A percentile compares a stretch with the other conserved stretches of the same genome.
Evolutionary conservation across 106 monocot species (phyloP).

Genomic region (Gastrodia elata): DNA sequence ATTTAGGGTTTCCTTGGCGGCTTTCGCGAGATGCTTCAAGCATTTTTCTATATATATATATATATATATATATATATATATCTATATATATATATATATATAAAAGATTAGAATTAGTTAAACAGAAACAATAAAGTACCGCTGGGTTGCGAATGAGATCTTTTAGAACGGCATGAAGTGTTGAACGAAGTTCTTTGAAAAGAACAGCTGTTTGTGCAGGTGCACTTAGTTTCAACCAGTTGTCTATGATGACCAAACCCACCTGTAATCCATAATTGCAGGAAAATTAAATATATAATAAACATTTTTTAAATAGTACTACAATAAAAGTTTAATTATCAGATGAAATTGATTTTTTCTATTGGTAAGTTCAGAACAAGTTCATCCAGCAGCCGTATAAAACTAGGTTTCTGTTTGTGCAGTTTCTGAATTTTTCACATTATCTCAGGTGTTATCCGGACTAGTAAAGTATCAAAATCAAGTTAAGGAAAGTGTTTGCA

Average conservation of each 20-base stretch:
- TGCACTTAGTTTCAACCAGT: conserved; percentile 86
- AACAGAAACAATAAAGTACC: conserved; percentile 27
- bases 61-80: too few relatives aligned
- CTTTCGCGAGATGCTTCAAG: too few relatives aligned
- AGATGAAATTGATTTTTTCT: not conserved
- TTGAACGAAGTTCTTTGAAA: conserved; percentile 87
- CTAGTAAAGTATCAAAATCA: not conserved
- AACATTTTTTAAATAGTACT: not conserved
- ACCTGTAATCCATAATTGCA: conserved; percentile 27
- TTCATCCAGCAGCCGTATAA: not conserved
- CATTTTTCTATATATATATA: too few relatives aligned
- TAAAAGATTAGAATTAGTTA: not conserved
- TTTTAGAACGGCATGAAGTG: conserved; percentile 78
- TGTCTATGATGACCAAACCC: conserved; percentile 67
- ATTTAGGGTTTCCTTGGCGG: too few relatives aligned
- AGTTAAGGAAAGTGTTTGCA: not conserved
- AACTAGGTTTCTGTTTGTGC: not conserved
- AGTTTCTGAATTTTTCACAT: not conserved
- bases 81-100: not conserved
- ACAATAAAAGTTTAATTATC: not conserved
- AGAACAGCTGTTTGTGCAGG: conserved; percentile 95
- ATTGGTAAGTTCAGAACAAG: not conserved
- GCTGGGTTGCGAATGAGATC: conserved; percentile 73
- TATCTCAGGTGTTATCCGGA: not conserved
- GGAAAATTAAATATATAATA: not conserved